These are phyloP conservation scores for Penicillium odoratum DNA, from an alignment of 495 filamentous ascomycete genomes.

Conservation along the genomic window DNA sequence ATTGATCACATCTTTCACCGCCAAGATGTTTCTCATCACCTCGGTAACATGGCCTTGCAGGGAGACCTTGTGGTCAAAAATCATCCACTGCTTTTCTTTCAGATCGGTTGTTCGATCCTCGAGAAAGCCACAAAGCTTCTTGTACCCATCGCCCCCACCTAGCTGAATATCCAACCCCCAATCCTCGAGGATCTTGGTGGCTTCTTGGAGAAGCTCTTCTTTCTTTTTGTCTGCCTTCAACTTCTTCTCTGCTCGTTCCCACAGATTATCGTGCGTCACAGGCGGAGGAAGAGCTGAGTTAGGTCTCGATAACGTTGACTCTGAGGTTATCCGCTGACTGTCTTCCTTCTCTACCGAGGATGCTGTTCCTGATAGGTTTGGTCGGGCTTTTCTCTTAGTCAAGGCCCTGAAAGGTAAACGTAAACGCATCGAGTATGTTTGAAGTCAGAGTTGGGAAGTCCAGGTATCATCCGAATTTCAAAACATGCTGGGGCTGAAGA, in stretches of 20 bases:
- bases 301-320: background rate
- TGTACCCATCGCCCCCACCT: background rate
- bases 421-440: background rate
- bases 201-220: constrained; percentile 1
- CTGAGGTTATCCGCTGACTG: background rate
- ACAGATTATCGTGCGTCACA: background rate
- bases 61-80: background rate
- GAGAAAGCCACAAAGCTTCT: background rate
- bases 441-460: background rate
- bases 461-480: background rate
- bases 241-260: constrained; percentile 3
- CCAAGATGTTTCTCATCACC: background rate
- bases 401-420: background rate
- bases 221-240: background rate
- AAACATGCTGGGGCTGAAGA: background rate
- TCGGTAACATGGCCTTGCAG: background rate
- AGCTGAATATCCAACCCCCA: background rate
- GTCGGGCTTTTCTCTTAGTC: background rate
- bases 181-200: background rate
- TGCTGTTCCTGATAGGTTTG: background rate
- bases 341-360: background rate
- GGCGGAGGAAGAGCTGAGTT: background rate
- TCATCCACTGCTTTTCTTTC: constrained; percentile 1
- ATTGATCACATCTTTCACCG: background rate
- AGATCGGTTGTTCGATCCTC: background rate